Evolutionary conservation across 2,329 filamentous ascomycete species (phyloP), one percentile per base, ranked within the genome.

Genomic region (Pseudogymnoascus sp.): DNA sequence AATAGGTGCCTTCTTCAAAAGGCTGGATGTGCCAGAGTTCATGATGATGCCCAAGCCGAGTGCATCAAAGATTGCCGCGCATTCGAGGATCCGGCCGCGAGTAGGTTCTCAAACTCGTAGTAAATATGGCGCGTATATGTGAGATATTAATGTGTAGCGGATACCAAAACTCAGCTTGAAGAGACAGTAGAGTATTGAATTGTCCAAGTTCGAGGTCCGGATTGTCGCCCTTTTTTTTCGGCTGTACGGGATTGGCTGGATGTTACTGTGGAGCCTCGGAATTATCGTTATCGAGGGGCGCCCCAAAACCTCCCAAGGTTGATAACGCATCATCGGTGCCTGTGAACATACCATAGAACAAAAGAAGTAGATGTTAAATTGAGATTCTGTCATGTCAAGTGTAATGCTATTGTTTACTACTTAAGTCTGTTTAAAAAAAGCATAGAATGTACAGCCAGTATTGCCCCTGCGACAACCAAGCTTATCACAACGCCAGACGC

Each of bases 1-100:
- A 59, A 68, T 68, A 62, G 69, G 67, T 60, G 70, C 71, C 68
- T 70, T 72, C 34, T 63, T 69, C 25, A 74, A 66, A 65, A 73
- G 68, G 56, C 66, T 64, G 65, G 72, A 69, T 63, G 70, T 70
- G 28, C 70, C 67, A 63, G 67, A 40, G 64, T 73, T 74, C 71
- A 73, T 73, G 46, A 43, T 71, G 60, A 25, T 65, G 49, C 40
- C 9, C 16, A 43, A 38, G 61, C 61, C 59, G 18, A 21, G 65
- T 60, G 62, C 69, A 71, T 69, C 60, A 23, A 53, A 53, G 14
- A 25, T 53, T 53, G 43, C 43, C 43, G 43, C 43, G 43, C 43
- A 53, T 53, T 53, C 43, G 28, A 53, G 43, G 43, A 43, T 43
- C 40, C 40, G 18, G 40, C 40, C 18, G 23, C 43, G 43, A 28